Evolutionary conservation across 495 filamentous ascomycete species (phyloP).

Genomic region (Extremus antarcticus): DNA sequence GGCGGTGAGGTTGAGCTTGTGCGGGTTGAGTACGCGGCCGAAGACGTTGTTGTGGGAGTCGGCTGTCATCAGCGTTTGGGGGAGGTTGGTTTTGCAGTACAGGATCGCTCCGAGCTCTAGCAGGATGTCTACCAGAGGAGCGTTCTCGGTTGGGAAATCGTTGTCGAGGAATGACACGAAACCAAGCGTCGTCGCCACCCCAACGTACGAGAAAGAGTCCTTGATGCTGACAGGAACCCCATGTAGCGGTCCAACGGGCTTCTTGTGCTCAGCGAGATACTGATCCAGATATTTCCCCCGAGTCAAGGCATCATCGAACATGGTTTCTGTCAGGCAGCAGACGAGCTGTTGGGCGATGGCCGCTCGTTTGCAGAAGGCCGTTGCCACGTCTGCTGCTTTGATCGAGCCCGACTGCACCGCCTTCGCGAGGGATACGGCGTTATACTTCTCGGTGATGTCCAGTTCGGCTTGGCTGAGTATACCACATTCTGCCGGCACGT

Average conservation of each 20-base stretch:
- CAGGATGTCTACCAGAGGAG: constrained; percentile 3
- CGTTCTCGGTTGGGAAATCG: not conserved
- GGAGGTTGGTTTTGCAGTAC: constrained; percentile 43
- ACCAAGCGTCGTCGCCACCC: constrained; percentile 9
- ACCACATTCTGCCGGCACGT: not conserved
- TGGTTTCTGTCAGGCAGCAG: constrained; percentile 48
- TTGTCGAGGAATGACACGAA: constrained; percentile 17
- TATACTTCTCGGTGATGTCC: not conserved
- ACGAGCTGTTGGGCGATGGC: constrained; percentile 44
- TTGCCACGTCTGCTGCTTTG: constrained; percentile 33
- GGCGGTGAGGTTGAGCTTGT: constrained; percentile 45
- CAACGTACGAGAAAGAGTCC: constrained; percentile 22
- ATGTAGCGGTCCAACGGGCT: constrained; percentile 36
- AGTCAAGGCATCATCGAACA: constrained; percentile 49
- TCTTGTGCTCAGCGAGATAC: constrained; percentile 38
- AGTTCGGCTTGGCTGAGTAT: not conserved
- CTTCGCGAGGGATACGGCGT: not conserved
- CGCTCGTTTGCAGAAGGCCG: constrained; percentile 46
- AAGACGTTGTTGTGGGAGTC: constrained; percentile 49
- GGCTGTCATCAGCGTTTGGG: constrained; percentile 31
- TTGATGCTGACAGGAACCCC: constrained; percentile 28
- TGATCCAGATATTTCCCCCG: constrained; percentile 48
- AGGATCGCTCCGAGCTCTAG: constrained; percentile 34
- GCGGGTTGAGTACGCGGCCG: constrained; percentile 54
- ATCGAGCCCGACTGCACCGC: constrained; percentile 1